Conservation (phyloP, 805 yeast species). For the Nakazawaea anatomiae region DNA sequence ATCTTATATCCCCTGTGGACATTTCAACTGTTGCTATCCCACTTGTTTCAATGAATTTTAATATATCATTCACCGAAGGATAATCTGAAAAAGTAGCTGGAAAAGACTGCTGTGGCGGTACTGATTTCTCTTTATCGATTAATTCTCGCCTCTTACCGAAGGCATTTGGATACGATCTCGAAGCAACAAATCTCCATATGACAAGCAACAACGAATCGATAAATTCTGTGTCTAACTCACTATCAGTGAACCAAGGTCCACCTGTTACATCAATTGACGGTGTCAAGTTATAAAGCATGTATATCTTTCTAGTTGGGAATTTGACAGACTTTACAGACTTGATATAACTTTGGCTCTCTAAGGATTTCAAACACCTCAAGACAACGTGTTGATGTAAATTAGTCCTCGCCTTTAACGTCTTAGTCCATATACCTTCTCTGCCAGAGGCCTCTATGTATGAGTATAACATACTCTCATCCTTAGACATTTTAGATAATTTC, state of each 20-base stretch:
- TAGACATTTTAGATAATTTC: slow-evolving; percentile 68
- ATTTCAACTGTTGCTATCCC: slow-evolving; percentile 82
- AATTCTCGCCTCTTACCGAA: slow-evolving; percentile 36
- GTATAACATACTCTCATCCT: slow-evolving; percentile 88
- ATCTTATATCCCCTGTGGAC: slow-evolving; percentile 63
- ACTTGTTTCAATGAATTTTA: slow-evolving; percentile 63
- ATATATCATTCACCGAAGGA: slow-evolving; percentile 69
- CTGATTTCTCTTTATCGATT: slow-evolving; percentile 19
- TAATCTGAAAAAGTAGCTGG: slow-evolving; percentile 55
- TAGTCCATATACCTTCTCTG: slow-evolving; percentile 95
- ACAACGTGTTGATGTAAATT: slow-evolving; percentile 92
- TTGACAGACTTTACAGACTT: slow-evolving; percentile 89
- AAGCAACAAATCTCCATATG: slow-evolving; percentile 81
- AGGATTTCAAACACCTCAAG: slow-evolving; percentile 67
- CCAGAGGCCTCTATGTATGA: slow-evolving; percentile 89
- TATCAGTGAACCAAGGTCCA: slow-evolving; percentile 98
- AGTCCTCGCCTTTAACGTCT: slow-evolving; percentile 81
- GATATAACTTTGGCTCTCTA: slow-evolving; percentile 78
- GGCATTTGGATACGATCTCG: slow-evolving; percentile 70
- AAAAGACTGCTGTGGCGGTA: slow-evolving; percentile 38
- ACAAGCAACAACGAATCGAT: slow-evolving; percentile 79
- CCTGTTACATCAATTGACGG: slow-evolving; percentile 97
- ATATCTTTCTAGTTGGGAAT: slow-evolving; percentile 88
- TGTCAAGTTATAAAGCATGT: slow-evolving; percentile 89
- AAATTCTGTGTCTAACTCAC: slow-evolving; percentile 90